Base-by-base conservation (phyloP, 179 eudicot species). In the Corrigiola litoralis region DNA sequence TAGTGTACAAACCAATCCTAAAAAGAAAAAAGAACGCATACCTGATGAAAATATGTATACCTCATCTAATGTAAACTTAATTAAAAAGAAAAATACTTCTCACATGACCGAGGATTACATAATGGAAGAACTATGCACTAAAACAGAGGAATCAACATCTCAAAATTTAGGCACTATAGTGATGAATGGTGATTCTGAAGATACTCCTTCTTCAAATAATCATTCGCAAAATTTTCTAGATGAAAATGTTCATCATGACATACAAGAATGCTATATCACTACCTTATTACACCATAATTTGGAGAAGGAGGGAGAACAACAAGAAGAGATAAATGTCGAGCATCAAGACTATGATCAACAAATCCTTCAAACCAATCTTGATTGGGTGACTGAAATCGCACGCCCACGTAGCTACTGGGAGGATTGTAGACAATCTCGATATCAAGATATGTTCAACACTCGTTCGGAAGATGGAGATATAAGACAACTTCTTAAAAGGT, bases 401-500 rank as follows among this genome's bases (percentile, higher is more conserved):
- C 90, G 95, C 48, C 96, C 98, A 12, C 83, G 85, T 29, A 84
- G 87, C 72, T 86, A 87, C 28, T 92, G 98, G 98, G 95, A 92
- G 79, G 78, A 52, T 71, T 80, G 74, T 34, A 84, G 96, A 65
- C 80, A 85, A 78, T 84, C 70, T 34, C 75, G 98, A 80, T 92
- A 92, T 34, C 67, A 83, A 58, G 95, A 92, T 70, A 81, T 89
- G 70, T 84, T 78, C 60, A 80, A 79, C 51, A 82, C 85, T 66
- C 70, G 40, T 68, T 49, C 75, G 1, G 70, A 80, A 37, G 82
- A 92, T 65, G 80, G 75, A 63, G 98, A 92, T 27, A 84, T 89
- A 44, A 77, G 87, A 12, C 72, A 69, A 51, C 92, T 92, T 37
- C 85, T 92, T 53, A 74, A 84, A 71, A 85, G 96, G 98, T 92